phyloP scores from a whole-genome alignment of 805 yeast genomes.

The Sugiyamaella boreocaroliniensis region DNA sequence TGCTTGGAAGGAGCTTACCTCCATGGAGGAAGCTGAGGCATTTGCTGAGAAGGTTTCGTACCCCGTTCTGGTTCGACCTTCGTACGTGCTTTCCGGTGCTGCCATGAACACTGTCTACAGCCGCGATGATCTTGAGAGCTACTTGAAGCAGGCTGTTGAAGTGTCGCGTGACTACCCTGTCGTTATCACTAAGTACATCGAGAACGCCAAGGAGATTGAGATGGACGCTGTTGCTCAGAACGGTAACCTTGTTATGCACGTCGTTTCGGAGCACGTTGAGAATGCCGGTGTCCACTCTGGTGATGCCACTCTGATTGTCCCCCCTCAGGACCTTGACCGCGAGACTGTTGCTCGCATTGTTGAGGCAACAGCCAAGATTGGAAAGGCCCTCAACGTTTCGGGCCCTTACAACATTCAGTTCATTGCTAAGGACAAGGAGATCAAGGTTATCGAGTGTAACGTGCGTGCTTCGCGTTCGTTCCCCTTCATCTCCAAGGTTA shows the following conservation, averaged over 20 bases:
- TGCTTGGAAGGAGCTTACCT: slow-evolving; percentile 96
- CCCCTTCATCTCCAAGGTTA: slow-evolving; percentile 97
- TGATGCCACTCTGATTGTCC: slow-evolving; percentile 95
- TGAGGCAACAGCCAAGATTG: slow-evolving; percentile 93
- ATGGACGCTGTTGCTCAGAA: slow-evolving; percentile 97
- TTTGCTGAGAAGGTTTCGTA: slow-evolving; percentile 87
- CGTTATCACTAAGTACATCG: slow-evolving; percentile 92
- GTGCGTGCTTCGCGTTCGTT: slow-evolving; percentile 99
- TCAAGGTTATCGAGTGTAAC: slow-evolving; percentile 97
- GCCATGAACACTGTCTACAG: slow-evolving; percentile 98
- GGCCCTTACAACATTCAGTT: slow-evolving; percentile 98
- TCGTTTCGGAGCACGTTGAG: slow-evolving; percentile 96
- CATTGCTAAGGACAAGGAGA: slow-evolving; percentile 90
- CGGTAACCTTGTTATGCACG: slow-evolving; percentile 93
- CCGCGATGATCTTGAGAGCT: slow-evolving; percentile 76
- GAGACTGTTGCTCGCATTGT: slow-evolving; percentile 89
- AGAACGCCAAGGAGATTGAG: slow-evolving; percentile 95
- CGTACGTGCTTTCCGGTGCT: slow-evolving; percentile 95
- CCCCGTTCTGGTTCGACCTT: slow-evolving; percentile 96
- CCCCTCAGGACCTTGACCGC: slow-evolving; percentile 90
- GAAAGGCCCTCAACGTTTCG: slow-evolving; percentile 87
- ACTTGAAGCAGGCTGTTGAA: slow-evolving; percentile 89
- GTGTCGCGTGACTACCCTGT: slow-evolving; percentile 98
- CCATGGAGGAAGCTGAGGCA: slow-evolving; percentile 83
- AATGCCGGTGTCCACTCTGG: slow-evolving; percentile 99